Percentiles rank a stretch among this genome's conserved stretches.
Conservation (phyloP, 768 basidiomycete species). For the Leccinellum luteum region DNA sequence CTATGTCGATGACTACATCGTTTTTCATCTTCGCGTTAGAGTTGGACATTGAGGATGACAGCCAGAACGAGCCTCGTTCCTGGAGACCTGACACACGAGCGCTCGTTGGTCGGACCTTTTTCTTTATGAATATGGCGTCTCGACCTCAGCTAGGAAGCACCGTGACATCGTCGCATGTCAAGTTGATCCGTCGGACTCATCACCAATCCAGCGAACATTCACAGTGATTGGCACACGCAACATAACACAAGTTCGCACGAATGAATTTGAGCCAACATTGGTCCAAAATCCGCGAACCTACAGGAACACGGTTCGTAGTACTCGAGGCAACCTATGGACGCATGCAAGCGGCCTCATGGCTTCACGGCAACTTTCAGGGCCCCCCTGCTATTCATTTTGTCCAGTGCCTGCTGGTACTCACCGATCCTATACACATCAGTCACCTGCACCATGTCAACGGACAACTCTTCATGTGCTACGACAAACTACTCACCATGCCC, state of each 20-base stretch:
- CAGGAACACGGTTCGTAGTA: not conserved
- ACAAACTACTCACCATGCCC: conserved; percentile 51
- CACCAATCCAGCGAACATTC: too few species aligned
- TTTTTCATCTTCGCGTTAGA: conserved; percentile 13
- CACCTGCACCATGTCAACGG: conserved; percentile 9
- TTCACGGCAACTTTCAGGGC: conserved; percentile 57
- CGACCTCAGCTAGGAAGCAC: too few species aligned
- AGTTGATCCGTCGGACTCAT: not conserved
- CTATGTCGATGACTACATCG: conserved; percentile 5
- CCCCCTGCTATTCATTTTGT: conserved; percentile 63
- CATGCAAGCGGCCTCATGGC: conserved; percentile 33
- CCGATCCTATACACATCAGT: conserved; percentile 60
- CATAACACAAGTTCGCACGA: not conserved
- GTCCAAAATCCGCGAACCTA: not conserved
- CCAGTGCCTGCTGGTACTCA: conserved; percentile 64
- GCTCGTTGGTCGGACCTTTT: conserved; percentile 10
- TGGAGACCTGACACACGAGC: conserved; percentile 2
- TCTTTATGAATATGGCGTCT: too few species aligned
- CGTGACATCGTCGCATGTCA: too few species aligned
- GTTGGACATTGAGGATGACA: not conserved
- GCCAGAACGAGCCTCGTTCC: not conserved
- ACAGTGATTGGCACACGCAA: too few species aligned
- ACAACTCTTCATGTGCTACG: not conserved
- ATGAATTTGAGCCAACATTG: not conserved
- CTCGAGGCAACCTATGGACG: not conserved